Base-by-base conservation (phyloP, 2,329 filamentous ascomycete species). In the Cladosporium sp. region DNA sequence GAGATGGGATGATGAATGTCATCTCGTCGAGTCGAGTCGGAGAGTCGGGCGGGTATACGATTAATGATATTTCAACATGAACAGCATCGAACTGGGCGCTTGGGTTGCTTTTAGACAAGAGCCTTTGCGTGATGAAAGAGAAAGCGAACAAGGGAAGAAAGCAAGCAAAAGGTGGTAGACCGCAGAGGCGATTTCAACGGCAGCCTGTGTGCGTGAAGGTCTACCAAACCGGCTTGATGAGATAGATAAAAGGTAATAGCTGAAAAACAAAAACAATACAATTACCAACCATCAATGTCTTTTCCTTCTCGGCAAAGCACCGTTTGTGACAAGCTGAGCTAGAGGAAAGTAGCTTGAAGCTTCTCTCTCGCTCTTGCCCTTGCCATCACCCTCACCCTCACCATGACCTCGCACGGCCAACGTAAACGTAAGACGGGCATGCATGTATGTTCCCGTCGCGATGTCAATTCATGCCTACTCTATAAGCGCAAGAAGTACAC, bases 41-140 rank as follows among this genome's bases (percentile, higher is more conserved):
- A 51, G 11, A 12, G 36, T 22, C 17, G 34, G 9, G 36, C 9
- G 49, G 8, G 28, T 56, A 47, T 49, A 56, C 54, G 54, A 56
- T 38, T 56, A 56, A 56, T 49, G 54, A 56, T 30, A 47, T 56
- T 56, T 56, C 54, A 56, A 56, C 54, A 56, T 56, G 54, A 56
- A 56, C 19, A 47, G 54, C 54, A 56, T 56, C 42, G 52, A 19
- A 30, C 2, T 14, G 22, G 51, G 30, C 30, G 30, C 19, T 30
- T 51, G 28, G 49, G 34, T 38, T 34, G 30, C 30, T 34, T 34
- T 12, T 12, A 5, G 11, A 34, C 2, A 34, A 34, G 42, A 25
- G 42, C 19, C 42, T 45, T 30, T 43, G 15, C n/a, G 9, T 2
- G 5, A 11, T 11, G 14, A 45, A 25, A 15, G 28, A n/a, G 51